Evolutionary conservation across 129 eudicot genomes (phyloP).

Genomic region (Artemisia tridentata): DNA sequence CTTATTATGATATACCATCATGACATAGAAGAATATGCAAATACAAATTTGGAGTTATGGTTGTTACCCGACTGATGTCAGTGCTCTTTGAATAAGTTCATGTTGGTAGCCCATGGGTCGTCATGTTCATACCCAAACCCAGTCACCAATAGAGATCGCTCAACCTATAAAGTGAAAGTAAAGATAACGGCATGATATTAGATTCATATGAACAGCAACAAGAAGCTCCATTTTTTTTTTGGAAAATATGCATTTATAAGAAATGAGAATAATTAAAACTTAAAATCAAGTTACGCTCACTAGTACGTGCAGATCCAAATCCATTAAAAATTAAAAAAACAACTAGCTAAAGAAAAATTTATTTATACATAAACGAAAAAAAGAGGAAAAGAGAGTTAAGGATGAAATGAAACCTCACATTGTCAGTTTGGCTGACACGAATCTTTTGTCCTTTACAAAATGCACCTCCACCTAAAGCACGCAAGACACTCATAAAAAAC

Average conservation of each 20-base stretch:
- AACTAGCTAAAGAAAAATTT: not conserved
- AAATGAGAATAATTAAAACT: not conserved
- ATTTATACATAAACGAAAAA: not conserved
- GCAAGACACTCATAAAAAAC: conserved; percentile 5
- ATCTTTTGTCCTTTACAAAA: conserved; percentile 84
- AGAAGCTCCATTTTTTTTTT: no score
- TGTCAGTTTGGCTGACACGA: conserved; percentile 81
- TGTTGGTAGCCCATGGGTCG: conserved; percentile 95
- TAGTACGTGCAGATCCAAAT: not conserved
- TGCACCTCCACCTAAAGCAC: conserved; percentile 82
- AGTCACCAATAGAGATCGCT: conserved; percentile 85
- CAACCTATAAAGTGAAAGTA: conserved; percentile 48
- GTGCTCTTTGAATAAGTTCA: conserved; percentile 89
- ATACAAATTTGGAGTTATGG: not conserved
- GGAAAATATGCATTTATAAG: not conserved
- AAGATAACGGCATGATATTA: no score
- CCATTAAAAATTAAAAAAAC: conserved; percentile 5
- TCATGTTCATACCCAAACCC: conserved; percentile 99
- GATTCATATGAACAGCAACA: no score
- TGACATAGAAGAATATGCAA: not conserved
- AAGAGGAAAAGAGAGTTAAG: not conserved
- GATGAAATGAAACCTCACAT: conserved; percentile 43
- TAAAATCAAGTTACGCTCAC: not conserved
- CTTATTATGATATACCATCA: not conserved
- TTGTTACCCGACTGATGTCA: conserved; percentile 84